These are phyloP conservation scores for Usnea hakonensis DNA, from an alignment of 495 filamentous ascomycete genomes.

Conservation along the genomic window DNA sequence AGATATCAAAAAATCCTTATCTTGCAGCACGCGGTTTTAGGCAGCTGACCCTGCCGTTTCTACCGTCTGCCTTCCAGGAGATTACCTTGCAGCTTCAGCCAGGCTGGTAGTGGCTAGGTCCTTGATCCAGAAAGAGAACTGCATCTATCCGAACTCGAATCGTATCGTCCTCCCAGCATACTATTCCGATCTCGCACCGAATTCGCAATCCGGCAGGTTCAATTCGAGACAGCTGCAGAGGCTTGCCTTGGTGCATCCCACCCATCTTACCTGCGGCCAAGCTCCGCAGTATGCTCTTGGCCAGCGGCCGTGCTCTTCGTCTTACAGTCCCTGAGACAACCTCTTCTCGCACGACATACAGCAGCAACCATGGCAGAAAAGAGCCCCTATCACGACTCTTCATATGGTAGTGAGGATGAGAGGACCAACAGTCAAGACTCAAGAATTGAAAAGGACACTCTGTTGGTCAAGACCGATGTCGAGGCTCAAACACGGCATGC, in stretches of 20 bases:
- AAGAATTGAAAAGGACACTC: background rate
- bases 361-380: background rate
- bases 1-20: too few species aligned
- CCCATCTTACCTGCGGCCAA: background rate
- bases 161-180: background rate
- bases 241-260: background rate
- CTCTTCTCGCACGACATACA: background rate
- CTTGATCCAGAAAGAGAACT: background rate
- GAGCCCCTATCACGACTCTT: slow-evolving; percentile 1
- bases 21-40: background rate
- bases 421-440: background rate
- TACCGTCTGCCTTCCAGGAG: background rate
- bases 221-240: too few species aligned
- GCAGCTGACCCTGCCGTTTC: background rate
- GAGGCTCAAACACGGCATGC: background rate
- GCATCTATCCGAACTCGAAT: background rate
- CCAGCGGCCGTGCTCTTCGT: background rate
- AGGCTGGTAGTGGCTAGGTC: background rate
- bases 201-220: background rate
- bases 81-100: background rate
- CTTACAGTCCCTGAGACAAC: background rate
- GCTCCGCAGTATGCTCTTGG: background rate
- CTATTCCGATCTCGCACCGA: background rate
- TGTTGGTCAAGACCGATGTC: background rate
- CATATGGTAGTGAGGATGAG: slow-evolving; percentile 1